These are phyloP conservation scores for Suhomyces bokatorum DNA, from an alignment of 1,139 yeast genomes.

Conservation along the genomic window DNA sequence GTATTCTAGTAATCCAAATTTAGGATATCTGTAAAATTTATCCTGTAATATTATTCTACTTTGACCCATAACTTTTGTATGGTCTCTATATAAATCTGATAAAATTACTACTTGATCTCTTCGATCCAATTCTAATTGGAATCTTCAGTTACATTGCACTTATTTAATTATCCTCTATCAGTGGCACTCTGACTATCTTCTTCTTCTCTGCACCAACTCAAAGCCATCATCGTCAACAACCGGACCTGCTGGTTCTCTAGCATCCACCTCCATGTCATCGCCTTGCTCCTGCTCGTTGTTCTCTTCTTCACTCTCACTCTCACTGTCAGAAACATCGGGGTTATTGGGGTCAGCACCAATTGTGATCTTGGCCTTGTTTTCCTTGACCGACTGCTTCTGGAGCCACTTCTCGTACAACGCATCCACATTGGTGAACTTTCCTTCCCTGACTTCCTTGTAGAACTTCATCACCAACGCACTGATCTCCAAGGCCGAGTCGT, in stretches of 20 bases:
- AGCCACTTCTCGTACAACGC: slow-evolving; percentile 59
- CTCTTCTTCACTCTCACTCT: slow-evolving; percentile 47
- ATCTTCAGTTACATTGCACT: too few species aligned
- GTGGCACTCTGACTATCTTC: slow-evolving; percentile 39
- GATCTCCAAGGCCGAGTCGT: slow-evolving; percentile 78
- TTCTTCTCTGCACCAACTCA: slow-evolving; percentile 75
- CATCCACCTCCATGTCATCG: slow-evolving; percentile 37
- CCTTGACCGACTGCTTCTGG: slow-evolving; percentile 41
- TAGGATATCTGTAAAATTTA: too few species aligned
- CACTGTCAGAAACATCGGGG: slow-evolving; percentile 53
- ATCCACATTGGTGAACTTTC: slow-evolving; percentile 58
- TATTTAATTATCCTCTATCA: too few species aligned
- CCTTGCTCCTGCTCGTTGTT: slow-evolving; percentile 26
- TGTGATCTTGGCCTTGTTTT: slow-evolving; percentile 28
- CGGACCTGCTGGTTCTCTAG: slow-evolving; percentile 52
- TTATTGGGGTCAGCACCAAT: slow-evolving; percentile 60
- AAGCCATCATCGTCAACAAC: slow-evolving; percentile 92
- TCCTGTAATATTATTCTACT: too few species aligned
- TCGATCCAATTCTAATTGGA: too few species aligned
- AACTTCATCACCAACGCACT: slow-evolving; percentile 66
- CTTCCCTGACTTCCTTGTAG: slow-evolving; percentile 61
- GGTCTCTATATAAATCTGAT: too few species aligned
- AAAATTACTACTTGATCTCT: too few species aligned
- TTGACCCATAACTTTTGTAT: too few species aligned
- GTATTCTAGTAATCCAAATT: too few species aligned